Evolutionary conservation across 768 basidiomycete genomes (phyloP), one percentile per base, ranked within the genome.

Genomic region (Lentinula detonsa): DNA sequence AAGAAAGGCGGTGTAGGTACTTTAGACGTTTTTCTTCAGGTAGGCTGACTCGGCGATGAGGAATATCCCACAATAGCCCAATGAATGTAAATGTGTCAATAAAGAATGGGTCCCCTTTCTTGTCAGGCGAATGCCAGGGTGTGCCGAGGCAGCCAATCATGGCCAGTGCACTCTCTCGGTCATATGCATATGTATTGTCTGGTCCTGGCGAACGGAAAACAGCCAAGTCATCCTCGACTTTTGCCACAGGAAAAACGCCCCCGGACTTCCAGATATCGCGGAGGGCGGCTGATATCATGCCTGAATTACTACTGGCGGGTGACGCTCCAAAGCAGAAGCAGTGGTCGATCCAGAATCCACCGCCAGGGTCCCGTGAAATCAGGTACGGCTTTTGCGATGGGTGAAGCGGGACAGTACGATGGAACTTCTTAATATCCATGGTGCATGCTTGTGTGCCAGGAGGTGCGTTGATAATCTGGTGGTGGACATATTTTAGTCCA

Each of bases 371-470:
- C 35, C 68, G 65, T 2, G 73, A 46, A 0, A 76, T 71, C 3
- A 77, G 64, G 69, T 71, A 75, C 0, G 52, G 49, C 43, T 76
- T 78, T 61, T 76, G 72, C 0, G 64, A 58, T 0, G 75, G 72
- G 1, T 59, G 51, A 1, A 75, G 67, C 0, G 75, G 73, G 21
- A 71, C 70, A 0, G 73, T 76, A 0, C 72, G 61, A 61, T 76
- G 75, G 39, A 74, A 75, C 46, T 72, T 73, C 5, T 65, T 65
- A n/a, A 76, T 74, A 62, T 77, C 72, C 0, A 70, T 46, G 0
- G 66, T 71, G 40, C 68, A 68, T 0, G 69, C 75, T 43, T 71
- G 65, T 0, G 73, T 62, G 1, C 75, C 74, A 0, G 60, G 57
- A 2, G 76, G 76, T 0, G 71, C 68, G 0, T 5, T 8, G 9